Evolutionary conservation across 257 asterid species (phyloP), one percentile per base, ranked within the genome.

Genomic region (Solanum corneliomulleri): DNA sequence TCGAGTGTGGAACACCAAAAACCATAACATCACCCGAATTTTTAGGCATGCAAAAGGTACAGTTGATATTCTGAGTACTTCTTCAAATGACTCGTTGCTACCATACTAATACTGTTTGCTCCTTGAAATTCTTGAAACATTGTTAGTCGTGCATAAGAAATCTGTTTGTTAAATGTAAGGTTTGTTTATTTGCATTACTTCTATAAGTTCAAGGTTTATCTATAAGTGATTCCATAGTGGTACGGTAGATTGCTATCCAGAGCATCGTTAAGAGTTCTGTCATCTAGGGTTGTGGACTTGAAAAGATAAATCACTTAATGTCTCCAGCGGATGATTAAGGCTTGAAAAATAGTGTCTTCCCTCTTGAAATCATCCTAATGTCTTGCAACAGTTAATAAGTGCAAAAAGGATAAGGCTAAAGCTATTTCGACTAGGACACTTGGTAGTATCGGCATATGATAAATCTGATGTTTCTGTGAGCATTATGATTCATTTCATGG

Each of bases 1-100:
- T 87, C 93, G 98, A 89, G 94, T 96, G 85, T 97, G 98, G 99
- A 94, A 97, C 88, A 93, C 98, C 45, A 93, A 90, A 89, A 92
- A 92, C 66, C 90, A 90, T 84, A 96, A 91, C 89, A 94, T 93
- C 45, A 68, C 76, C 87, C 99, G 97, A 8, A 90, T 91, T 82
- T 91, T 94, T 58, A 93, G 91, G 89, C 98, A 95, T 75, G 88
- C 97, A 60, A 96, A 96, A 93, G 99, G 99, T 95, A 92, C 60
- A 39, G 27, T 49, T 86, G 29, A 52, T 72, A 33, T 52, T n/a
- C 64, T 45, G 23, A 25, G 84, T 27, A 27, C 84, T 25, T 75
- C 21, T 41, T 77, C 60, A 42, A 42, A 76, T 76, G 60, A 76
- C 23, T 42, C 9, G 1, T 13, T 76, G 83, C 83, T 13, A n/a